Percentiles rank a stretch among this genome's conserved stretches.
phyloP scores from a whole-genome alignment of 768 basidiomycete species.

The Glaciozyma martinii region DNA sequence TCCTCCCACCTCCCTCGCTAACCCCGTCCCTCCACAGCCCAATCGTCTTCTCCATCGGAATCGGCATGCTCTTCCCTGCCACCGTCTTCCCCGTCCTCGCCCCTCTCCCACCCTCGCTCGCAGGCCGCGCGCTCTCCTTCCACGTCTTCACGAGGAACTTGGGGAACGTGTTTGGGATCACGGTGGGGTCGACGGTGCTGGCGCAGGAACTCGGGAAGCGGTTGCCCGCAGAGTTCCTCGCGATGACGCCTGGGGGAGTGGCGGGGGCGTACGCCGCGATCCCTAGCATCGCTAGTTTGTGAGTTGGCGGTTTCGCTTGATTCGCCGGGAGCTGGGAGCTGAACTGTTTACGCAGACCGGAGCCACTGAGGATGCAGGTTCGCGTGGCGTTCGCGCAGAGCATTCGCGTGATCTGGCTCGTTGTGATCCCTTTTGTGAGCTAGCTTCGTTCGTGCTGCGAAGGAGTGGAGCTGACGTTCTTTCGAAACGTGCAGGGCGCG shows the following conservation, averaged over 20 bases:
- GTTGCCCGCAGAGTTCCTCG: conserved; percentile 43
- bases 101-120: conserved; percentile 42
- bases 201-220: conserved; percentile 46
- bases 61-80: conserved; percentile 32
- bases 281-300: background rate
- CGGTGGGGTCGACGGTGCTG: conserved; percentile 44
- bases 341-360: background rate
- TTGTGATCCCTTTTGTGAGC: conserved; percentile 4
- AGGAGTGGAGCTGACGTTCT: too few species aligned
- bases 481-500: background rate
- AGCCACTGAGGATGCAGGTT: background rate
- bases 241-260: background rate
- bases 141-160: conserved; percentile 16
- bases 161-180: conserved; percentile 48
- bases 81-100: conserved; percentile 40
- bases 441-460: background rate
- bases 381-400: background rate
- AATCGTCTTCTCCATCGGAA: conserved; percentile 33
- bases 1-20: background rate
- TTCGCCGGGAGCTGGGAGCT: background rate
- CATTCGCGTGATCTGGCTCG: background rate
- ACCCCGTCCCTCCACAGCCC: background rate
- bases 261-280: background rate
- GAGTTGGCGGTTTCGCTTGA: background rate
- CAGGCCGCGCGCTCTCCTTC: conserved; percentile 41